Evolutionary conservation across 1,284 basidiomycete genomes (phyloP), one percentile per base, ranked within the genome.

Genomic region (Termitomyces sp.): DNA sequence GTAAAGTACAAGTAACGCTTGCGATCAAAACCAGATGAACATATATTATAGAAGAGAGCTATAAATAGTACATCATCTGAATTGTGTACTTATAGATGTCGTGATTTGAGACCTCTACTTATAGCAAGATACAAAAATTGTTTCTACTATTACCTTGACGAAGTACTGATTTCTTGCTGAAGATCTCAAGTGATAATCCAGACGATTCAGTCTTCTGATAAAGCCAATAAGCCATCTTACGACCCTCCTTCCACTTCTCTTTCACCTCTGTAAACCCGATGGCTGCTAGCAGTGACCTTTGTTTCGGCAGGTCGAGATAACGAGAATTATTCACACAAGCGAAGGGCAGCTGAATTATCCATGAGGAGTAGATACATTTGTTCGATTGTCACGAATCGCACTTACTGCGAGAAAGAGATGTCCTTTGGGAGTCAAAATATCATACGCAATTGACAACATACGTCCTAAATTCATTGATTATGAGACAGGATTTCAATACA

Each of bases 291-390:
- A 94, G 68, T 0, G 64, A 63, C 24, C 68, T 67, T 7, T 93
- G 75, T 40, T 78, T 78, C 11, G 80, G 76, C 14, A 77, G 71
- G 3, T 84, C 81, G 54, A 89, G 68, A 64, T 93, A 94, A 5
- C 92, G 80, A 3, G 92, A 94, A 65, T 94, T 95, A 21, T 74
- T 66, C 19, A 94, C 75, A 62, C 92, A 95, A 2, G 92, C 85
- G 13, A 86, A 72, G 0, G 92, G 92, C 2, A 95, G 79, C 87
- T 89, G 8, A 30, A n/a, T 41, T 31, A 43, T 43, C 3, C 43
- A 33, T 44, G 3, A 39, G n/a, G 13, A n/a, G 21, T 24, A 24
- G 3, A 24, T 19, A 28, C 5, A 5, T n/a, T 37, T 33, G 40
- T 33, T 26, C 14, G 8, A 41, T 26, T 14, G 24, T 31, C 44